A percentile compares a stretch with the other conserved stretches of the same genome.
Conservation (phyloP, 306 rosid species). For the Hylodesmum podocarpum region DNA sequence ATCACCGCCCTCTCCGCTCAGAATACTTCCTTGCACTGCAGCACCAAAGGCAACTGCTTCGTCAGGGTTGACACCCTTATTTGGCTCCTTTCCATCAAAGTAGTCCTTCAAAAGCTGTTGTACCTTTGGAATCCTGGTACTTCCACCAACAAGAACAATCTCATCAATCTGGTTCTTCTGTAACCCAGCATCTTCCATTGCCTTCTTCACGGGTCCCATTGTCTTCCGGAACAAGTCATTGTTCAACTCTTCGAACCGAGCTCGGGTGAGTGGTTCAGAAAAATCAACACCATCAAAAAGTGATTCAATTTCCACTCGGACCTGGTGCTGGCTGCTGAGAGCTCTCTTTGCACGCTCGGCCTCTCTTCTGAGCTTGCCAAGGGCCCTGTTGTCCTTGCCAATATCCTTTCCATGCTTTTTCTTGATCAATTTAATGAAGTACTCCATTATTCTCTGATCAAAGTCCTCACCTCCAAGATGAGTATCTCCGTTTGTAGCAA, state of each 20-base stretch:
- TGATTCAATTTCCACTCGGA: conserved; percentile 97
- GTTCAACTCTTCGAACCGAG: conserved; percentile 96
- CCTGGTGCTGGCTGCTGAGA: conserved; percentile 98
- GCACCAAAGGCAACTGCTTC: conserved; percentile 99
- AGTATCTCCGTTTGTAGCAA: conserved; percentile 95
- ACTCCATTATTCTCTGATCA: conserved; percentile 90
- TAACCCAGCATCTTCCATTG: conserved; percentile 97
- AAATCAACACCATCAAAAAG: conserved; percentile 89
- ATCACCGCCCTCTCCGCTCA: conserved; percentile 99
- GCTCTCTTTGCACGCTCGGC: conserved; percentile 98
- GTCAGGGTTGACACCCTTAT: conserved; percentile 99
- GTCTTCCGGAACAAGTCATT: conserved; percentile 96
- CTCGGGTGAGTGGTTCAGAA: conserved; percentile 90
- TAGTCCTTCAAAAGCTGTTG: conserved; percentile 92
- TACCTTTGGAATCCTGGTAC: conserved; percentile 96
- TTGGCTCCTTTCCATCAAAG: conserved; percentile 96
- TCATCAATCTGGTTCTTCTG: conserved; percentile 86
- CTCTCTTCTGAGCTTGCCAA: conserved; percentile 95
- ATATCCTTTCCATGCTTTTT: conserved; percentile 93
- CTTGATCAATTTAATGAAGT: conserved; percentile 98
- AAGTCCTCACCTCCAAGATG: conserved; percentile 99
- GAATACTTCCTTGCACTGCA: conserved; percentile 96
- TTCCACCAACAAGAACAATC: conserved; percentile 97
- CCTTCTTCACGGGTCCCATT: conserved; percentile 98
- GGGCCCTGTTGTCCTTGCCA: conserved; percentile 97